These are phyloP conservation scores for Achaetomiella virescens DNA, from an alignment of 495 filamentous ascomycete species.

Conservation along the genomic window DNA sequence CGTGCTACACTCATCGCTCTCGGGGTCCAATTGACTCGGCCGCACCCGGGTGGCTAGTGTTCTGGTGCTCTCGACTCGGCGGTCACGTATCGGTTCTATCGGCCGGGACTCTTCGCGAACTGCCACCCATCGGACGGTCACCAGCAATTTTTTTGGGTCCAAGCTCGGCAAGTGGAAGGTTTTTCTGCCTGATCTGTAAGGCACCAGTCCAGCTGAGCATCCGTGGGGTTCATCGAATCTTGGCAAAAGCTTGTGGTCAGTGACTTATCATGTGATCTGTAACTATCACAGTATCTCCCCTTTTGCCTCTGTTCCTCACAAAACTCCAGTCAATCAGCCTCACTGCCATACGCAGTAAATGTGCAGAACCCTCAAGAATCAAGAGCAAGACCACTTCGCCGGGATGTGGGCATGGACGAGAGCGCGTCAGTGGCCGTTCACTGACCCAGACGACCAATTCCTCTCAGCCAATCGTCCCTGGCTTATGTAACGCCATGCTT, in stretches of 20 bases:
- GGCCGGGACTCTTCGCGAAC: not conserved
- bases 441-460: not conserved
- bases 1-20: constrained; percentile 33
- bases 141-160: constrained; percentile 22
- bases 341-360: too few species aligned
- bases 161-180: not conserved
- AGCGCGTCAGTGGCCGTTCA: too few species aligned
- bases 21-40: constrained; percentile 8
- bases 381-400: too few species aligned
- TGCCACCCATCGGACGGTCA: constrained; percentile 3
- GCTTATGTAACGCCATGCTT: constrained; percentile 24
- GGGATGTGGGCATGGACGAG: too few species aligned
- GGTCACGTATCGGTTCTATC: constrained; percentile 8
- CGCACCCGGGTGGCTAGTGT: constrained; percentile 15
- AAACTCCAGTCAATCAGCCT: not conserved
- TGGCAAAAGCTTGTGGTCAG: not conserved
- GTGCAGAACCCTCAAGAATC: too few species aligned
- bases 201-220: not conserved
- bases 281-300: not conserved
- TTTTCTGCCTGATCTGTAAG: constrained; percentile 9
- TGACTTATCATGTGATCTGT: constrained; percentile 2
- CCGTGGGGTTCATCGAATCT: not conserved
- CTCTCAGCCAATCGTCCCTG: constrained; percentile 16
- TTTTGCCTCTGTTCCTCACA: not conserved
- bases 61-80: constrained; percentile 5